Conservation (phyloP, 345 rosid species). For the Linum usitatissimum region DNA sequence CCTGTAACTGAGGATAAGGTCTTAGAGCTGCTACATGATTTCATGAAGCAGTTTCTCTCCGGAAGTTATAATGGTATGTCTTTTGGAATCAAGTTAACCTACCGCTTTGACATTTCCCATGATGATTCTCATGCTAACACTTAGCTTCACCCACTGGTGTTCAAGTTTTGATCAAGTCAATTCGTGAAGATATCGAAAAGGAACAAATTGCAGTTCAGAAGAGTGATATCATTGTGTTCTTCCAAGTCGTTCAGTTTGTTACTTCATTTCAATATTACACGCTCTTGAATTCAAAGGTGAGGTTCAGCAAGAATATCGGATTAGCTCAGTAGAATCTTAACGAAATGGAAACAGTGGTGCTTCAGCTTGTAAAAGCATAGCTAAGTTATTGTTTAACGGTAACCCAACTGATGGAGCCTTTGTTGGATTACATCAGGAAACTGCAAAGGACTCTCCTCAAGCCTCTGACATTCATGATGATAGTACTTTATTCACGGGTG, state of each 20-base stretch:
- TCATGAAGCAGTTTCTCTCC: conserved; percentile 63
- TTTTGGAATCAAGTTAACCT: conserved; percentile 10
- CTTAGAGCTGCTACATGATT: conserved; percentile 61
- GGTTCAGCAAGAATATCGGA: conserved; percentile 8
- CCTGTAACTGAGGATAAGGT: conserved; percentile 38
- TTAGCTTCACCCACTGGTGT: conserved; percentile 15
- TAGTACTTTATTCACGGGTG: conserved; percentile 44
- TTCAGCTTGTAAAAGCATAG: not conserved
- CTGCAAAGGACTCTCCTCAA: conserved; percentile 27
- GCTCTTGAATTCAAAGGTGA: conserved; percentile 50
- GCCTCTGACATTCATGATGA: conserved; percentile 27
- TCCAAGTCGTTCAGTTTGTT: conserved; percentile 71
- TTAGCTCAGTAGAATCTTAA: no score
- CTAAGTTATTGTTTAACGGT: not conserved
- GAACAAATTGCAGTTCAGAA: conserved; percentile 74
- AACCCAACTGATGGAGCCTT: conserved; percentile 12
- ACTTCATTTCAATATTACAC: conserved; percentile 73
- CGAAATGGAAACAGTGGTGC: not conserved
- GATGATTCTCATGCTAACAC: conserved; percentile 12
- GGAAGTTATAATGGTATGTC: conserved; percentile 80
- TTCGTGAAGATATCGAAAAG: conserved; percentile 73
- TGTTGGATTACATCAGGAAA: conserved; percentile 31
- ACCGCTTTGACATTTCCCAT: conserved; percentile 2
- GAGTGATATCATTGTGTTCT: conserved; percentile 56
- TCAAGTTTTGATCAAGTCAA: conserved; percentile 74